Evolutionary conservation across 2,329 filamentous ascomycete genomes (phyloP), one percentile per base, ranked within the genome.

Genomic region (Colletotrichum salicis): DNA sequence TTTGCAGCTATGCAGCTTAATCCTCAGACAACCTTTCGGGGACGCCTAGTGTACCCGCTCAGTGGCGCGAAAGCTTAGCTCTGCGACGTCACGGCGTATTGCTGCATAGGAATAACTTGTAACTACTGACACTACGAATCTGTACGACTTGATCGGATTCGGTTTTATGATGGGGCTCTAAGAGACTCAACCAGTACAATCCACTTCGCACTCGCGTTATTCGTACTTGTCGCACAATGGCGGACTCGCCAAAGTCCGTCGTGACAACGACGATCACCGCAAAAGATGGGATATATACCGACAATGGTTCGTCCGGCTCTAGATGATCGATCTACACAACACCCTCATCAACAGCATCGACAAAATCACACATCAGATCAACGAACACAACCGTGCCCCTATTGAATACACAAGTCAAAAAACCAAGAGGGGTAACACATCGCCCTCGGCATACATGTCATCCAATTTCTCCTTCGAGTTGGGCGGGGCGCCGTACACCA

Each of bases 401-500:
- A n/a, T n/a, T 29, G n/a, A 15, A 5, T 4, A 15, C 13, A 41
- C 5, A 15, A 15, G 37, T 4, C 13, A 15, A 41, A 7, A 41
- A 2, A 2, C 5, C 6, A 10, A 19, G 24, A 59, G 5, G 29
- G 5, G 1, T n/a, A 33, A 33, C 27, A 24, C 5, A n/a, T 48
- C 22, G 10, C n/a, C 6, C 27, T 15, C 7, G 51, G 31, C 19
- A 48, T 7, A 48, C 29, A 71, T 67, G 68, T 41, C 64, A 41
- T 71, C 31, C 13, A 13, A 62, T 19, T 2, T 24, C 19, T 29
- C 57, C 11, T 31, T 57, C 37, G 57, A 71, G 5, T 11, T 67
- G 51, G 57, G 64, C 6, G 24, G 61, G 22, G 37, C 63, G 19
- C 1, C 51, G 13, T 67, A 67, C 51, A 62, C 63, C 7, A 63